Conservation (phyloP, 2,329 filamentous ascomycete genomes). For the Botrytis aclada region DNA sequence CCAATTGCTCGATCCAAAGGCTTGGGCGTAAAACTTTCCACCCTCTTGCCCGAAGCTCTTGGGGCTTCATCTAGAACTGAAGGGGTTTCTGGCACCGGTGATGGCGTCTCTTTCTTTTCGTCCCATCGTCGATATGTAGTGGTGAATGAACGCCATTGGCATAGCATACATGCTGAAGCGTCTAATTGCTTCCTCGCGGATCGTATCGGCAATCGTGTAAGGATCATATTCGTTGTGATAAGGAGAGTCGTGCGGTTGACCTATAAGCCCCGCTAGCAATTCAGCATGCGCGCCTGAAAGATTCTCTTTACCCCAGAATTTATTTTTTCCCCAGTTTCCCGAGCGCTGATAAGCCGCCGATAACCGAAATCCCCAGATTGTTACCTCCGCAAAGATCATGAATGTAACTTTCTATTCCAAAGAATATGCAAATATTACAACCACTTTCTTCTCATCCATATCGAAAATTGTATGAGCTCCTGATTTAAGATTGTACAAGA, state of each 20-base stretch:
- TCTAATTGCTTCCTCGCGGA: constrained; percentile 25
- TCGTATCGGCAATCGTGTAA: constrained; percentile 28
- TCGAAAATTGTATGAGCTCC: not conserved
- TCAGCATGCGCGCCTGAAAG: not conserved
- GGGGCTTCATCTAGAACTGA: constrained; percentile 56
- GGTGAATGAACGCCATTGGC: constrained; percentile 52
- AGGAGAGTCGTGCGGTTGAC: not conserved
- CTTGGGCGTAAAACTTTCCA: constrained; percentile 55
- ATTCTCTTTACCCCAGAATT: constrained; percentile 1
- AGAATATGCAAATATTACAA: not conserved
- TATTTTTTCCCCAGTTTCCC: constrained; percentile 10
- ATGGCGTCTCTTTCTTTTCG: constrained; percentile 28
- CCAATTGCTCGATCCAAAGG: constrained; percentile 75
- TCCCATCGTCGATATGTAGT: constrained; percentile 43
- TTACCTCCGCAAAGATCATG: constrained; percentile 18
- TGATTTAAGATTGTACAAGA: constrained; percentile 33
- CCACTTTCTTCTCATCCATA: not conserved
- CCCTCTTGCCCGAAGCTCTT: constrained; percentile 55
- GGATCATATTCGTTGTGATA: constrained; percentile 29
- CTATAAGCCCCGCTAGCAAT: not conserved
- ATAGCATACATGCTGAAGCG: constrained; percentile 45
- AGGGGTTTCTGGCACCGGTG: constrained; percentile 35
- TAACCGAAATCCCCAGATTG: constrained; percentile 26
- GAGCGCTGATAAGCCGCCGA: constrained; percentile 19
- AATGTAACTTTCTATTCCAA: constrained; percentile 3